These are phyloP conservation scores for Acacia melanoxylon DNA, from an alignment of 306 rosid genomes.

Conservation along the genomic window DNA sequence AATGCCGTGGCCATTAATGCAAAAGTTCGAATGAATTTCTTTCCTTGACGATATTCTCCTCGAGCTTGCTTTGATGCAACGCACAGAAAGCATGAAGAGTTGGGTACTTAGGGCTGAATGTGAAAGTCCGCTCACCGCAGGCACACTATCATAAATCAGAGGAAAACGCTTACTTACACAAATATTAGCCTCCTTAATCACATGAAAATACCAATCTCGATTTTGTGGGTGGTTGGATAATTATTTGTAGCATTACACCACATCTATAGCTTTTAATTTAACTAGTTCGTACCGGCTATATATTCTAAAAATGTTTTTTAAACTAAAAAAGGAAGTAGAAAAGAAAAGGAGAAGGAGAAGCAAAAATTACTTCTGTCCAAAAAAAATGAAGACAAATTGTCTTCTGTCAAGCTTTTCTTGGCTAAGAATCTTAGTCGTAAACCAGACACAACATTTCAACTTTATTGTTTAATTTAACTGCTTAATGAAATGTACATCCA, in stretches of 20 bases:
- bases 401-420: neutral
- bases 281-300: neutral
- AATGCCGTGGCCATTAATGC: too few species aligned
- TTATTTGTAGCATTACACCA: neutral
- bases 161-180: neutral
- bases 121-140: neutral
- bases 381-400: neutral
- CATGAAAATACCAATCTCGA: neutral
- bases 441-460: neutral
- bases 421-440: neutral
- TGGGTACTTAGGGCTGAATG: neutral
- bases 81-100: neutral
- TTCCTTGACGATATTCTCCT: neutral
- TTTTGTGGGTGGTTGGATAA: neutral
- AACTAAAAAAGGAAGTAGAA: neutral
- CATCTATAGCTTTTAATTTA: too few species aligned
- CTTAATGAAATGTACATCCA: neutral
- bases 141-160: too few species aligned
- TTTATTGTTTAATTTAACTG: neutral
- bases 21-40: neutral
- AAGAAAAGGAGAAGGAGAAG: too few species aligned
- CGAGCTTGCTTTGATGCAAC: neutral
- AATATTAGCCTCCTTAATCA: neutral
- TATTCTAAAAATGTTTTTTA: neutral
- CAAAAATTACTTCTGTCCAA: too few species aligned